These are phyloP conservation scores for Phanerodontia chrysosporium DNA, from an alignment of 768 basidiomycete species.

Conservation along the genomic window DNA sequence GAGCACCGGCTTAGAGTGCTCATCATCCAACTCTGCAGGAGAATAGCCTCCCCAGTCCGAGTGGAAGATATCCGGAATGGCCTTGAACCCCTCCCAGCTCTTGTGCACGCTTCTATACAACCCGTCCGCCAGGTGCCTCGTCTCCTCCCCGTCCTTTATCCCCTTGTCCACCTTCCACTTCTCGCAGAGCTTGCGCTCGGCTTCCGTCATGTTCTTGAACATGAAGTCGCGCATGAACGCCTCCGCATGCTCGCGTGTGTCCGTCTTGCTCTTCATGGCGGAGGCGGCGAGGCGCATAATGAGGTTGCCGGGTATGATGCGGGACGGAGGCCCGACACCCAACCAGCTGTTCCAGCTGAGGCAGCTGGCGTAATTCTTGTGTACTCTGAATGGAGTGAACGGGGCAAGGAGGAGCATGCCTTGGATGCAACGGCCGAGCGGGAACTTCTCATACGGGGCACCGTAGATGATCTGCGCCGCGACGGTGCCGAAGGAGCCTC, in stretches of 20 bases:
- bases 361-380: constrained; percentile 40
- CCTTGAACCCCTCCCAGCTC: constrained; percentile 51
- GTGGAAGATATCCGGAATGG: constrained; percentile 37
- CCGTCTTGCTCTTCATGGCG: constrained; percentile 31
- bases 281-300: constrained; percentile 30
- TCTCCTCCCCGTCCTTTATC: constrained; percentile 39
- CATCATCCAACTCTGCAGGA: constrained; percentile 41
- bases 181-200: constrained; percentile 28
- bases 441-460: constrained; percentile 46
- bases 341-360: constrained; percentile 48
- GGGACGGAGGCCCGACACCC: constrained; percentile 39
- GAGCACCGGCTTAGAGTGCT: constrained; percentile 42
- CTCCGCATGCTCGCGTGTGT: constrained; percentile 37
- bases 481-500: constrained; percentile 51
- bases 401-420: constrained; percentile 46
- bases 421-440: constrained; percentile 40
- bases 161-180: constrained; percentile 40
- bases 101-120: constrained; percentile 43
- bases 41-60: constrained; percentile 46
- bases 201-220: constrained; percentile 39
- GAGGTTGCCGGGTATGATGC: constrained; percentile 38
- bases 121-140: constrained; percentile 37
- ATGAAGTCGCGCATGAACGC: constrained; percentile 33
- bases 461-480: constrained; percentile 56
- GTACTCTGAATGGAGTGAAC: constrained; percentile 42